phyloP scores from a whole-genome alignment of 1,284 basidiomycete genomes.

The Tylopilus sp. region DNA sequence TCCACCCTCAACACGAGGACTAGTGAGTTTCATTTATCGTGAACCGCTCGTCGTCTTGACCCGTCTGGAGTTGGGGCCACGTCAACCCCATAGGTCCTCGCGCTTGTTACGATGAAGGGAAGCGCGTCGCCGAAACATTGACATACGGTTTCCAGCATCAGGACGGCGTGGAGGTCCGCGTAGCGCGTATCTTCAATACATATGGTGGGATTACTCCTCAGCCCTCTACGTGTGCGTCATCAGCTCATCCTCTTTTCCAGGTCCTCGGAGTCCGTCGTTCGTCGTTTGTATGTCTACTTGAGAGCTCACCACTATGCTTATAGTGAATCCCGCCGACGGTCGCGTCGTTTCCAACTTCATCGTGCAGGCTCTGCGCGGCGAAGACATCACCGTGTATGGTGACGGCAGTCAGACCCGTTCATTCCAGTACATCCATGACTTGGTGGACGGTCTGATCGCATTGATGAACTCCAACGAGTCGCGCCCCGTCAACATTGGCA shows the following conservation, averaged over 20 bases:
- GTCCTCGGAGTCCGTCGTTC: constrained; percentile 45
- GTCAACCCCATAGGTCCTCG: constrained; percentile 97
- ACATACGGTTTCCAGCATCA: constrained; percentile 94
- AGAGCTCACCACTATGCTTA: constrained; percentile 11
- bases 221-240: not conserved
- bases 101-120: constrained; percentile 98
- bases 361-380: constrained; percentile 90
- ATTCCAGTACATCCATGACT: constrained; percentile 90
- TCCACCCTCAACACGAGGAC: constrained; percentile 93
- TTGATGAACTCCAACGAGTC: constrained; percentile 91
- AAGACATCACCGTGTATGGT: constrained; percentile 96
- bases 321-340: constrained; percentile 95
- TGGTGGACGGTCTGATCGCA: constrained; percentile 80
- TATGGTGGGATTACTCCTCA: constrained; percentile 46
- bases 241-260: constrained; percentile 13
- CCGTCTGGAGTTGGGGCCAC: constrained; percentile 78
- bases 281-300: not conserved
- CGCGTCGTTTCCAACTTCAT: constrained; percentile 99
- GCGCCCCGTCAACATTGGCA: constrained; percentile 94
- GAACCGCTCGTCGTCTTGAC: constrained; percentile 15
- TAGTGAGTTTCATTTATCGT: constrained; percentile 56
- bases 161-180: constrained; percentile 92
- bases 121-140: constrained; percentile 91
- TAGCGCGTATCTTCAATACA: constrained; percentile 95
- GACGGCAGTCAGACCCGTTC: constrained; percentile 95